phyloP scores from a whole-genome alignment of 352 stramenopile genomes.

The Phytophthora syringae region DNA sequence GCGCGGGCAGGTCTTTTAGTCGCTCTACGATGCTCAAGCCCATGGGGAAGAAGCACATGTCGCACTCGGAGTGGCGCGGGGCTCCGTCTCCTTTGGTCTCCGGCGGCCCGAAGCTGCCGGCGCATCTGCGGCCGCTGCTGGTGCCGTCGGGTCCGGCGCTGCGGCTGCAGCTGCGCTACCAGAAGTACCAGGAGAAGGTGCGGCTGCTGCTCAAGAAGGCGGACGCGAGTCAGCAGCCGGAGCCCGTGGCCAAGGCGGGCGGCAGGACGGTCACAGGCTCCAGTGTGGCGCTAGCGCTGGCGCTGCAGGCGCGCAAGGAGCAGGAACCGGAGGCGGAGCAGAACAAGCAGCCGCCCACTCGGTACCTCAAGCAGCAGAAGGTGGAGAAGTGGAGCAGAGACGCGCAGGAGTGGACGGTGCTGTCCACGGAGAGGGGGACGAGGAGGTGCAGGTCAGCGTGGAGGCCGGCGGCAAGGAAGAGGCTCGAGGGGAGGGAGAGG shows the following conservation, averaged over 20 bases:
- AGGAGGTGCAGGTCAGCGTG: neutral
- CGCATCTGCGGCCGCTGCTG: slow-evolving; percentile 41
- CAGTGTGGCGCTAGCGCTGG: slow-evolving; percentile 68
- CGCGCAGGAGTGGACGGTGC: slow-evolving; percentile 17
- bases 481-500: too few species aligned
- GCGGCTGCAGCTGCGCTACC: slow-evolving; percentile 79
- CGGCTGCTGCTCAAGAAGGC: slow-evolving; percentile 64
- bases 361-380: slow-evolving; percentile 13
- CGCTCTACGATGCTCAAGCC: slow-evolving; percentile 47
- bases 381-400: slow-evolving; percentile 15
- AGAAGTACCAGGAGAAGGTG: slow-evolving; percentile 75
- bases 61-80: slow-evolving; percentile 38
- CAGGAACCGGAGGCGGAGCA: slow-evolving; percentile 16
- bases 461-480: neutral
- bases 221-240: slow-evolving; percentile 43
- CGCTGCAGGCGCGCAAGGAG: slow-evolving; percentile 44
- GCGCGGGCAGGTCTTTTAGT: slow-evolving; percentile 1
- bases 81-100: slow-evolving; percentile 7
- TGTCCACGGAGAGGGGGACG: neutral
- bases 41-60: slow-evolving; percentile 49
- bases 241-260: slow-evolving; percentile 26
- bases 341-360: slow-evolving; percentile 10
- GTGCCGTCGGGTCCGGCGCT: slow-evolving; percentile 51
- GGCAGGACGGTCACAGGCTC: slow-evolving; percentile 50
- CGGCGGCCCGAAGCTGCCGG: slow-evolving; percentile 33